Conservation (phyloP, 2,329 filamentous ascomycete species). For the Colletotrichum falcatum region DNA sequence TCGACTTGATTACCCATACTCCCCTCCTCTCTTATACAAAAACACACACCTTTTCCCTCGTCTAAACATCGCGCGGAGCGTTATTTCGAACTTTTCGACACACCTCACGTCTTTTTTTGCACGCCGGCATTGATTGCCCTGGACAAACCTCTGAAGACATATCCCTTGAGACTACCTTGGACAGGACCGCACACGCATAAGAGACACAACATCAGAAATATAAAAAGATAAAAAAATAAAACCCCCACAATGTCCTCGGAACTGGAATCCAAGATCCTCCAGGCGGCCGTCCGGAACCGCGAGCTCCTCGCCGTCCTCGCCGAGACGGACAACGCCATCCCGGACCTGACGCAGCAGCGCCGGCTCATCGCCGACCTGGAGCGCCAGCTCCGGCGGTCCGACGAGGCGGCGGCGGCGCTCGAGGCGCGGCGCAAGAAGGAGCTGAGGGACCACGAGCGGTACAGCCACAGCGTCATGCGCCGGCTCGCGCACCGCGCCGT, state of each 20-base stretch:
- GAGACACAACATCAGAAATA: too few relatives aligned
- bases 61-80: neutral
- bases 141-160: too few relatives aligned
- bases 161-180: too few relatives aligned
- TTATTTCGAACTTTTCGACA: conserved; percentile 1
- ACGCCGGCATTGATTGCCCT: neutral
- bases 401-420: conserved; percentile 54
- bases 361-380: conserved; percentile 60
- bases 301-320: conserved; percentile 60
- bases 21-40: neutral
- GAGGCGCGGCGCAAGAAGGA: conserved; percentile 58
- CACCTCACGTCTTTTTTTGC: too few relatives aligned
- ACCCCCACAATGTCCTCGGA: conserved; percentile 28
- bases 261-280: conserved; percentile 52
- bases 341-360: conserved; percentile 59
- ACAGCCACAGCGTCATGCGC: conserved; percentile 64
- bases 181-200: too few relatives aligned
- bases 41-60: too few relatives aligned
- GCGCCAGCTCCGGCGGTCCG: conserved; percentile 51
- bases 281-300: conserved; percentile 54
- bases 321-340: conserved; percentile 61
- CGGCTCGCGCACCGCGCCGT: conserved; percentile 64
- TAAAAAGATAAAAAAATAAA: too few relatives aligned
- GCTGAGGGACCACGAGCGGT: conserved; percentile 63
- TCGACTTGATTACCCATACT: neutral